These are phyloP conservation scores for Pseudogymnoascus sp. DNA, from an alignment of 2,329 filamentous ascomycete species.

Conservation along the genomic window DNA sequence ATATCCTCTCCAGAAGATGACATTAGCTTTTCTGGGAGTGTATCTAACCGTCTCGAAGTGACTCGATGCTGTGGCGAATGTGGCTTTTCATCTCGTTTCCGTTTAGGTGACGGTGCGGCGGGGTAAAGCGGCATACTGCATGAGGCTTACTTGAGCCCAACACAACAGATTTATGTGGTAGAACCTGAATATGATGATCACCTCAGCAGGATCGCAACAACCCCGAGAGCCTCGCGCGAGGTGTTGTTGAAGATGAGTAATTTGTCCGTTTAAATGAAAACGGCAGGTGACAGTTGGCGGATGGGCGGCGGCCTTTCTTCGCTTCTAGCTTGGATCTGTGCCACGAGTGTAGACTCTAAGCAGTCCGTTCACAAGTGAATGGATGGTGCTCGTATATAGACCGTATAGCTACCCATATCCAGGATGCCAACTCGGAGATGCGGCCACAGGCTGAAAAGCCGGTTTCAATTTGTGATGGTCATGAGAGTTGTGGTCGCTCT, in stretches of 20 bases:
- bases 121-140: slow-evolving; percentile 5
- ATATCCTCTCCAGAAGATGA: not conserved
- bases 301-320: not conserved
- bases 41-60: not conserved
- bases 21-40: not conserved
- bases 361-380: not conserved
- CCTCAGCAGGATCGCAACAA: not conserved
- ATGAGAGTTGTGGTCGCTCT: not conserved
- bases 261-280: slow-evolving; percentile 4
- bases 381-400: not conserved
- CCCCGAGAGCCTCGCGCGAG: not conserved
- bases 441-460: not conserved
- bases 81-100: slow-evolving; percentile 7
- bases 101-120: slow-evolving; percentile 7
- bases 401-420: not conserved
- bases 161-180: not conserved
- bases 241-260: slow-evolving; percentile 4
- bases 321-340: not conserved
- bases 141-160: slow-evolving; percentile 3
- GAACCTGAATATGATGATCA: not conserved
- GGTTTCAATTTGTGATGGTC: not conserved
- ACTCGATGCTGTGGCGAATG: slow-evolving; percentile 1
- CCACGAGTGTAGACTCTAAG: not conserved
- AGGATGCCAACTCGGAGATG: not conserved
- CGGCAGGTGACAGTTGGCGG: not conserved